Conservation (phyloP, 257 asterid genomes). For the Leptodermis oblonga region DNA sequence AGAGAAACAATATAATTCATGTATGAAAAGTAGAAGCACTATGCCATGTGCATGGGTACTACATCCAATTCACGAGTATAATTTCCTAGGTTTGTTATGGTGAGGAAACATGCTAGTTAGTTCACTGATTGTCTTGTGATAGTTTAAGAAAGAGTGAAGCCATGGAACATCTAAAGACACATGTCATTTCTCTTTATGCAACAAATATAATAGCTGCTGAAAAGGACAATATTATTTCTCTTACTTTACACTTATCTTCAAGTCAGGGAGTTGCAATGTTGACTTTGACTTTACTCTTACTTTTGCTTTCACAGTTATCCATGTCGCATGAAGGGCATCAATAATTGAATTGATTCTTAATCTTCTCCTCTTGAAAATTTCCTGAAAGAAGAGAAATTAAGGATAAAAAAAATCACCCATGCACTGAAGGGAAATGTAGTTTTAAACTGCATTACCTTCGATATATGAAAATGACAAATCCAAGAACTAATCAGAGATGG, state of each 20-base stretch:
- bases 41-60: background rate
- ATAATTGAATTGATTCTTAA: conserved; percentile 49
- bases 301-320: conserved; percentile 22
- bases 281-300: conserved; percentile 25
- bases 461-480: conserved; percentile 72
- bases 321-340: conserved; percentile 51
- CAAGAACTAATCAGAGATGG: conserved; percentile 46
- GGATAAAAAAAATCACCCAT: background rate
- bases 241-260: conserved; percentile 62
- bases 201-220: background rate
- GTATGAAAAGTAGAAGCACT: background rate
- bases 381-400: conserved; percentile 41
- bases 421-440: background rate
- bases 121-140: background rate
- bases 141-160: background rate
- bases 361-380: conserved; percentile 47
- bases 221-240: conserved; percentile 19
- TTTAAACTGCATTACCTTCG: conserved; percentile 51
- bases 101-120: background rate
- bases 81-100: background rate
- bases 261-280: conserved; percentile 44
- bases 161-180: background rate
- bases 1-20: background rate
- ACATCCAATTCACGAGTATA: background rate
- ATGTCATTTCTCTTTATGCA: background rate